Conservation (phyloP, 257 asterid genomes). For the Coffea eugenioides region DNA sequence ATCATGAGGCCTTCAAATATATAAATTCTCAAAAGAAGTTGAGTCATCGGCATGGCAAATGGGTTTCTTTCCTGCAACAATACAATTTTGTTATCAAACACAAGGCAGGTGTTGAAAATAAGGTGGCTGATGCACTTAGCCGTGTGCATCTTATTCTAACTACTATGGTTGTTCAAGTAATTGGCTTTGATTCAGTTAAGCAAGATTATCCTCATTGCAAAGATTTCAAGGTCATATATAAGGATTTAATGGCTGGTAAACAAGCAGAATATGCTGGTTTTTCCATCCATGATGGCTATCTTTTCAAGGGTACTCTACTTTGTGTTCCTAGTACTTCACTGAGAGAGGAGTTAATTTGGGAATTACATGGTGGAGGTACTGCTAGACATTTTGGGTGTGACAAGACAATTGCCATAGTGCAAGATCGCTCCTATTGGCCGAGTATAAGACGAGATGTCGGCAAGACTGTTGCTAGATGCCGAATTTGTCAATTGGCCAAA, state of each 20-base stretch:
- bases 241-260: neutral
- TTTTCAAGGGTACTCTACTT: neutral
- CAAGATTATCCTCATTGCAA: neutral
- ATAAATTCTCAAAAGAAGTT: neutral
- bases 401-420: too few relatives aligned
- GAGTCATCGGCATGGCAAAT: neutral
- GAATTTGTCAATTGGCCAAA: too few relatives aligned
- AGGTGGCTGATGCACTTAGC: neutral
- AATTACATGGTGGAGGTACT: too few relatives aligned
- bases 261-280: neutral
- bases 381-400: too few relatives aligned
- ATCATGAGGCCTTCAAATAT: constrained; percentile 1
- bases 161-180: neutral
- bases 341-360: too few relatives aligned
- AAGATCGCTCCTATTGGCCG: too few relatives aligned
- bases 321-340: too few relatives aligned
- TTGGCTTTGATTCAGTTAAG: neutral
- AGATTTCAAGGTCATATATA: neutral
- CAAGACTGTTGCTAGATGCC: neutral
- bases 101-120: neutral
- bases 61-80: neutral
- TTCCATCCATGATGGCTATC: neutral
- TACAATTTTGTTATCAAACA: neutral
- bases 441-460: too few relatives aligned
- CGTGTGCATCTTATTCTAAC: neutral